A percentile compares a stretch with the other conserved stretches of the same genome.
Conservation (phyloP, 371 early-diverging fungal species). For the Mortierella sp. region DNA sequence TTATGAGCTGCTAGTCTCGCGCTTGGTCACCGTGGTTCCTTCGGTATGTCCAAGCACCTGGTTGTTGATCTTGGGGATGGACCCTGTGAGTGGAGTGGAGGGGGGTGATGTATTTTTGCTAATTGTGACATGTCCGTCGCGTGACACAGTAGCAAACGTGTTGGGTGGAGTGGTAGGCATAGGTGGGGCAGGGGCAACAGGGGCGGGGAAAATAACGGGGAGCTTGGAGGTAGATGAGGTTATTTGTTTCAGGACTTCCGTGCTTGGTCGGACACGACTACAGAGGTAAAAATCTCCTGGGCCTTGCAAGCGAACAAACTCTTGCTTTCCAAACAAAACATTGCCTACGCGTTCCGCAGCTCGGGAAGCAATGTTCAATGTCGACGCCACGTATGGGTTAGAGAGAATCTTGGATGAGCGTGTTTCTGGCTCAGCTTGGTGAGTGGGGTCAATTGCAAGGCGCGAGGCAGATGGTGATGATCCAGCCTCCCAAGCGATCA, state of each 20-base stretch:
- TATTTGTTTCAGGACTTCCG: conserved; percentile 52
- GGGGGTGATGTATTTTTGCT: conserved; percentile 18
- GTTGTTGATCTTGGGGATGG: conserved; percentile 43
- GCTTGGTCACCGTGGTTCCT: conserved; percentile 46
- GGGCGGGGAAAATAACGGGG: conserved; percentile 55
- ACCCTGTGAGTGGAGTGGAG: conserved; percentile 48
- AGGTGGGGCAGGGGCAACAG: conserved; percentile 53
- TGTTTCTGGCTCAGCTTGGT: conserved; percentile 28
- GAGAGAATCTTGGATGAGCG: conserved; percentile 53
- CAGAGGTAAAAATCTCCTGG: conserved; percentile 80
- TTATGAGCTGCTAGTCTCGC: conserved; percentile 52
- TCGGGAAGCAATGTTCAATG: conserved; percentile 45
- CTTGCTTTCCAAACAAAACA: conserved; percentile 61
- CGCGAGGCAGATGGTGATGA: conserved; percentile 44
- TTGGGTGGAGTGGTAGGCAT: conserved; percentile 42
- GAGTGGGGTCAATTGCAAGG: conserved; percentile 29
- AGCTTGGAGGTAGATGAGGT: conserved; percentile 46
- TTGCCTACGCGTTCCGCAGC: conserved; percentile 48
- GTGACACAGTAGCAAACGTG: conserved; percentile 50
- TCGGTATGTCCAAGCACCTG: conserved; percentile 46
- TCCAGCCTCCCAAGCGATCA: conserved; percentile 66
- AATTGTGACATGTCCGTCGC: conserved; percentile 52
- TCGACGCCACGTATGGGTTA: conserved; percentile 43
- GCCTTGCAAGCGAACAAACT: conserved; percentile 74
- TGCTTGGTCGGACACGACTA: conserved; percentile 71